Percentiles rank a stretch among this genome's conserved stretches.
Evolutionary conservation across 371 early-diverging fungal species (phyloP).

Genomic region (Mucor mucedo): DNA sequence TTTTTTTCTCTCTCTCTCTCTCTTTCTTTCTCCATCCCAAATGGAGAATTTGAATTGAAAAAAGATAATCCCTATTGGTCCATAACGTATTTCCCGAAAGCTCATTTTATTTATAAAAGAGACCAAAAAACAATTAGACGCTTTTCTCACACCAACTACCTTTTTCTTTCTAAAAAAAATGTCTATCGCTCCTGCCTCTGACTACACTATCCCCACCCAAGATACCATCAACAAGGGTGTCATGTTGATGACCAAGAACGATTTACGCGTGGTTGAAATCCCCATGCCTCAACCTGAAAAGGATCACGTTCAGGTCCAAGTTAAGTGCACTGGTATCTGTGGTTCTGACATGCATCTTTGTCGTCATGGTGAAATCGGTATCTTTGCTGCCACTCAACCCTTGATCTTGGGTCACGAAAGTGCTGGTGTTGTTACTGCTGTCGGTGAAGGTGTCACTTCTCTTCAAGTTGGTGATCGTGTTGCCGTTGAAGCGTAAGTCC

Average conservation of each 20-base stretch:
- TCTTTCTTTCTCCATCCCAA: neutral
- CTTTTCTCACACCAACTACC: neutral
- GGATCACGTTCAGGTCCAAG: conserved; percentile 46
- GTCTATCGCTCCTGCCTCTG: conserved; percentile 22
- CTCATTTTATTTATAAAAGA: neutral
- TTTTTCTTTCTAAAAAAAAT: conserved; percentile 5
- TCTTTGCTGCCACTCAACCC: conserved; percentile 44
- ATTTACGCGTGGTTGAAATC: conserved; percentile 45
- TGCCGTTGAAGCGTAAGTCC: conserved; percentile 51
- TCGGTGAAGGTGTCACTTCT: conserved; percentile 40
- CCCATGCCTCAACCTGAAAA: conserved; percentile 38
- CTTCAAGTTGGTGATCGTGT: conserved; percentile 55
- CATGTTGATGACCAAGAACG: conserved; percentile 40
- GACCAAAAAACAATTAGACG: too few species aligned
- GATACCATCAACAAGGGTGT: conserved; percentile 40
- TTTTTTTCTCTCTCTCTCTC: neutral
- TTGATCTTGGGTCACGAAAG: conserved; percentile 48
- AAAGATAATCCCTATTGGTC: conserved; percentile 1
- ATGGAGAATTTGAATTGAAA: neutral
- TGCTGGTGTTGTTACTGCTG: conserved; percentile 38
- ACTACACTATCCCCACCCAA: conserved; percentile 30
- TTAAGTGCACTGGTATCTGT: conserved; percentile 50
- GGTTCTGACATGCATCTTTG: conserved; percentile 52
- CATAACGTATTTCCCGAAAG: neutral
- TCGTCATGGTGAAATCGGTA: conserved; percentile 53